Evolutionary conservation across 495 filamentous ascomycete species (phyloP).

Genomic region (Margaritispora aquatica): DNA sequence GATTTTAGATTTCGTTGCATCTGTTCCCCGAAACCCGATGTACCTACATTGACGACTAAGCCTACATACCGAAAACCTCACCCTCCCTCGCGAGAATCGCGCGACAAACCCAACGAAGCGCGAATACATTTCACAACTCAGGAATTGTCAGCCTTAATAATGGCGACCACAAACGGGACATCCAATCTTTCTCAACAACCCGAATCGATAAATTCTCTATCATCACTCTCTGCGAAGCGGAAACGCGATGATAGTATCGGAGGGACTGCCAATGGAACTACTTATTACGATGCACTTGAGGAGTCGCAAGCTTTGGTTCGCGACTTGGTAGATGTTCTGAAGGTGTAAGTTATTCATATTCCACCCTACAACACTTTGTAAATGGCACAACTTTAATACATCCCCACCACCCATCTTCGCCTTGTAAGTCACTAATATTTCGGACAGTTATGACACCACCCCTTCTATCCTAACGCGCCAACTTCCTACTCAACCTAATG

Average conservation of each 20-base stretch:
- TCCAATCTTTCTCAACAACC: conserved; percentile 6
- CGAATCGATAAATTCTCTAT: conserved; percentile 12
- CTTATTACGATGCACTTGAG: conserved; percentile 21
- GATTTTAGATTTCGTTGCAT: no score
- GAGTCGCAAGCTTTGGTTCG: conserved; percentile 13
- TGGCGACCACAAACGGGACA: conserved; percentile 23
- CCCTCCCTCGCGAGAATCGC: conserved; percentile 1
- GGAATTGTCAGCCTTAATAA: conserved; percentile 8
- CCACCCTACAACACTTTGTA: not conserved
- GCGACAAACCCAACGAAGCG: conserved; percentile 20
- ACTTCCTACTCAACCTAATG: conserved; percentile 26
- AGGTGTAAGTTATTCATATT: conserved; percentile 18
- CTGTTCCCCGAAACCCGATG: no score
- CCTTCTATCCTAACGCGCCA: conserved; percentile 40
- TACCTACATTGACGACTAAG: not conserved
- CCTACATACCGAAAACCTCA: not conserved
- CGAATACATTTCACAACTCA: not conserved
- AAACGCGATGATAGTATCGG: conserved; percentile 47
- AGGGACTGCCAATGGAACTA: conserved; percentile 20
- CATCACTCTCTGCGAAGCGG: conserved; percentile 39
- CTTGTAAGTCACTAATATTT: not conserved
- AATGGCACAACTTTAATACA: not conserved
- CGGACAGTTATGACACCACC: conserved; percentile 33
- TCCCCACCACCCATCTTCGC: not conserved
- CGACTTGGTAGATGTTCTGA: conserved; percentile 26